phyloP scores from a whole-genome alignment of 257 asterid species.

The Scutellaria minor region DNA sequence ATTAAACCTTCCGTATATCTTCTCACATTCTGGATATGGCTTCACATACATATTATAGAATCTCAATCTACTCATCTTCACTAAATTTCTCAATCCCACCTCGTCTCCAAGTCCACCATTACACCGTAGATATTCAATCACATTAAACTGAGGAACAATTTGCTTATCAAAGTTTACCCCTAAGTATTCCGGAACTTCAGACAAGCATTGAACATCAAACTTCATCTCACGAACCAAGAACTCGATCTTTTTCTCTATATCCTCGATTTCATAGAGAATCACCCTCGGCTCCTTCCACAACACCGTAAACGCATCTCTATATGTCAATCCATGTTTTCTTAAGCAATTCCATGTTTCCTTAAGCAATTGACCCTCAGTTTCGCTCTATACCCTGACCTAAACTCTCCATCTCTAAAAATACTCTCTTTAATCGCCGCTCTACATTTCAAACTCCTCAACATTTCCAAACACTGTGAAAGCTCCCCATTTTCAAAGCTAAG shows the following conservation, averaged over 20 bases:
- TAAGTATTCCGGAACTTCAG: slow-evolving; percentile 76
- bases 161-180: slow-evolving; percentile 80
- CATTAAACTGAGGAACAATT: slow-evolving; percentile 78
- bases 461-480: slow-evolving; percentile 67
- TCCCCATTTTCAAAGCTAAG: slow-evolving; percentile 86
- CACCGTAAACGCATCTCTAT: slow-evolving; percentile 71
- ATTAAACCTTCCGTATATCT: slow-evolving; percentile 70
- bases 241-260: slow-evolving; percentile 68
- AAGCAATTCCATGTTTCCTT: slow-evolving; percentile 72
- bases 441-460: slow-evolving; percentile 72
- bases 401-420: slow-evolving; percentile 58
- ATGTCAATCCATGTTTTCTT: slow-evolving; percentile 60
- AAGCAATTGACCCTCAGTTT: slow-evolving; percentile 75
- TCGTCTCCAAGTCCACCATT: slow-evolving; percentile 75
- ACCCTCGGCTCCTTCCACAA: slow-evolving; percentile 90
- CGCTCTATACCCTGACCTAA: slow-evolving; percentile 68
- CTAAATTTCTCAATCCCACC: slow-evolving; percentile 59
- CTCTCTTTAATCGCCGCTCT: slow-evolving; percentile 54
- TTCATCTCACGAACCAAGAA: slow-evolving; percentile 65
- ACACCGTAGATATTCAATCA: slow-evolving; percentile 60
- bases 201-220: slow-evolving; percentile 53
- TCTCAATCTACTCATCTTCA: slow-evolving; percentile 73
- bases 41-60: slow-evolving; percentile 86
- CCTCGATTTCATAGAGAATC: slow-evolving; percentile 53
- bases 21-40: slow-evolving; percentile 91